Conservation (phyloP, 305 asterid species). For the Euphrasia arctica region DNA sequence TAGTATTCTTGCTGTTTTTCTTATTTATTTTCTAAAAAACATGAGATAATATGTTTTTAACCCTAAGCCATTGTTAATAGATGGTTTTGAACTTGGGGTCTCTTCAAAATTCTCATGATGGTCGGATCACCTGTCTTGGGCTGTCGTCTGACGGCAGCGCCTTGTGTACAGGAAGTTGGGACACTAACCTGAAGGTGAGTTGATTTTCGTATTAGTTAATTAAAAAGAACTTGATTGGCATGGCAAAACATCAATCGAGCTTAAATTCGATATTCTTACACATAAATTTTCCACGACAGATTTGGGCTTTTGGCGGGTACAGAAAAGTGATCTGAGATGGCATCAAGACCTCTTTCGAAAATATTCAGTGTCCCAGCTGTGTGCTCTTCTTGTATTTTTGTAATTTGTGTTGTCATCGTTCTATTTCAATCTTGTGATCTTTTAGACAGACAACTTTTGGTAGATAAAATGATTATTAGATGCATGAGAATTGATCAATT, state of each 20-base stretch:
- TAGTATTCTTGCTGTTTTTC: background rate
- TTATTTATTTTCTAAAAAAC: background rate
- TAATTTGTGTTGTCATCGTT: background rate
- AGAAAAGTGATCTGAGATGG: background rate
- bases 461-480: background rate
- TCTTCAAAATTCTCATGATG: constrained; percentile 81
- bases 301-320: constrained; percentile 9
- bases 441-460: background rate
- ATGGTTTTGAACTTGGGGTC: constrained; percentile 84
- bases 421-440: background rate
- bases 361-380: background rate
- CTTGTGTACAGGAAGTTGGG: constrained; percentile 96
- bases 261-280: background rate
- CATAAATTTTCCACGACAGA: background rate
- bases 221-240: no score
- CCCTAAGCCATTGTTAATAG: constrained; percentile 32
- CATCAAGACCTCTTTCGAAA: background rate
- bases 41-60: background rate
- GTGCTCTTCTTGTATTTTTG: background rate
- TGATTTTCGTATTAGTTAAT: background rate
- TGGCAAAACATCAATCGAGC: background rate
- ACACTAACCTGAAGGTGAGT: constrained; percentile 87
- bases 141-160: constrained; percentile 97
- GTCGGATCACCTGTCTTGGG: constrained; percentile 80
- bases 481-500: background rate